Percentiles rank a stretch among this genome's conserved stretches.
Conservation (phyloP, 495 filamentous ascomycete species). For the Tuber umbilicatum region DNA sequence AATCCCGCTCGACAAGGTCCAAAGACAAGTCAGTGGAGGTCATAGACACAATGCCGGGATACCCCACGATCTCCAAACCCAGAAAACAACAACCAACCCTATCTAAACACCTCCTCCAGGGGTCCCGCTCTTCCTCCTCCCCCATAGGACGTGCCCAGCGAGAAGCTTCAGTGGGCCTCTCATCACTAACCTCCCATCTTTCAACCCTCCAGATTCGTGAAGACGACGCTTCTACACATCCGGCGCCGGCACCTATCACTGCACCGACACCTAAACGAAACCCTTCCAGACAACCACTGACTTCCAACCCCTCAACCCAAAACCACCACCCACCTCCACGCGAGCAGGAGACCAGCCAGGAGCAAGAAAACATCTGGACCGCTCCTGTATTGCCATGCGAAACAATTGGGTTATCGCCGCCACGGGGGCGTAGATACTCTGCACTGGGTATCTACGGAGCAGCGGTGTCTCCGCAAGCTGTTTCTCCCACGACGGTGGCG, state of each 20-base stretch:
- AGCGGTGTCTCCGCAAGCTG: neutral
- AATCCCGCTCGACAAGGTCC: conserved; percentile 1
- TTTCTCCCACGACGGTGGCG: neutral
- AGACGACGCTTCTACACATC: neutral
- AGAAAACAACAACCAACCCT: conserved; percentile 6
- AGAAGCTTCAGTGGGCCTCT: neutral
- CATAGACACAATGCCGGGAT: conserved; percentile 15
- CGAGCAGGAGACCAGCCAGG: neutral
- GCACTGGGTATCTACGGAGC: conserved; percentile 8
- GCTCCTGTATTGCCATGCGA: neutral
- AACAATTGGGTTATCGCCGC: conserved; percentile 7
- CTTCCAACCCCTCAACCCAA: neutral
- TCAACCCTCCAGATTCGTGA: neutral
- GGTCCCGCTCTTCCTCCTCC: neutral
- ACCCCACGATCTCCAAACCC: conserved; percentile 21
- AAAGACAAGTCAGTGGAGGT: conserved; percentile 13
- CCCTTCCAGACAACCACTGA: neutral
- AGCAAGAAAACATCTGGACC: conserved; percentile 6
- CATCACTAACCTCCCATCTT: neutral
- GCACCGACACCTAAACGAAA: neutral
- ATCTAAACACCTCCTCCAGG: neutral
- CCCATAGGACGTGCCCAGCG: neutral
- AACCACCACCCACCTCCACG: neutral
- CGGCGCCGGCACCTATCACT: neutral
- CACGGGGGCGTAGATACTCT: conserved; percentile 8